These are phyloP conservation scores for Penicillium ochrochloron DNA, from an alignment of 495 filamentous ascomycete species.

Conservation along the genomic window DNA sequence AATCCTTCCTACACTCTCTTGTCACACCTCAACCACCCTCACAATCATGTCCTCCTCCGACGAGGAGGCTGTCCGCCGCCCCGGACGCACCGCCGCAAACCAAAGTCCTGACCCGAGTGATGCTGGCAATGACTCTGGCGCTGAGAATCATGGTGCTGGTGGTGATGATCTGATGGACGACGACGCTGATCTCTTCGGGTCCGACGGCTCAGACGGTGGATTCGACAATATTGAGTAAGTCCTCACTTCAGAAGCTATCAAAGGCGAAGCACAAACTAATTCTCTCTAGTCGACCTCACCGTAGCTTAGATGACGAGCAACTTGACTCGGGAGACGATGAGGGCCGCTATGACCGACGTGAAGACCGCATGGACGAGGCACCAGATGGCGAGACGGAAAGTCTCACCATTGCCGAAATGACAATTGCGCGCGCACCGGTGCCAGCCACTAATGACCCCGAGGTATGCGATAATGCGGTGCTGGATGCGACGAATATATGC, in stretches of 20 bases:
- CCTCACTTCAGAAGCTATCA: conserved; percentile 24
- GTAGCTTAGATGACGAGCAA: conserved; percentile 71
- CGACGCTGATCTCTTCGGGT: conserved; percentile 70
- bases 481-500: neutral
- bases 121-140: conserved; percentile 28
- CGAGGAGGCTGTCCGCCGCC: conserved; percentile 49
- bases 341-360: conserved; percentile 55
- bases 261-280: conserved; percentile 33
- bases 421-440: conserved; percentile 66
- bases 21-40: neutral
- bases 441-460: conserved; percentile 74
- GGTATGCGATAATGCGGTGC: conserved; percentile 35
- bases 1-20: neutral
- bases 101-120: conserved; percentile 43
- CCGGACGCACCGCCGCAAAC: conserved; percentile 36
- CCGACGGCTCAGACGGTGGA: conserved; percentile 49
- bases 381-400: conserved; percentile 49
- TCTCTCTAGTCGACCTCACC: conserved; percentile 49
- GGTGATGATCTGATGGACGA: conserved; percentile 52
- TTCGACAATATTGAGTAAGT: conserved; percentile 47
- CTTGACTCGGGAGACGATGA: conserved; percentile 82
- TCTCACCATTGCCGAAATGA: conserved; percentile 60
- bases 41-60: conserved; percentile 49
- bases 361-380: conserved; percentile 53
- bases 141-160: conserved; percentile 32